Evolutionary conservation across 257 asterid species (phyloP).

Genomic region (Solanum chiquidenum): DNA sequence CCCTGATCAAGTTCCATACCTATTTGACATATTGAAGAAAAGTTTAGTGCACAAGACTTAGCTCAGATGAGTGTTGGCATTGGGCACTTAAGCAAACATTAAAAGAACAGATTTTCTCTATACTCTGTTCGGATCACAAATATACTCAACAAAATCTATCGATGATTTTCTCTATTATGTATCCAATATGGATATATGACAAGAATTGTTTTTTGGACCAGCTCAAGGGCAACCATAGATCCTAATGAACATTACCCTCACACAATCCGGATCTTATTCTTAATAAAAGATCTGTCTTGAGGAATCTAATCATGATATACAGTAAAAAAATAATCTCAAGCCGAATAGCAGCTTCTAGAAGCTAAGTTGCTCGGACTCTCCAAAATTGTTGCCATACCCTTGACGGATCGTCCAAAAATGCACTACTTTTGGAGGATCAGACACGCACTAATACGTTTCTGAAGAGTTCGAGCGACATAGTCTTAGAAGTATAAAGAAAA

Average conservation of each 20-base stretch:
- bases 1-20: not conserved
- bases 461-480: not conserved
- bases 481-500: not conserved
- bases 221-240: not conserved
- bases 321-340: too few relatives aligned
- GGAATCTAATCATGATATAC: not conserved
- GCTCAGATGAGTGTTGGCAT: not conserved
- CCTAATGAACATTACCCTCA: not conserved
- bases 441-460: not conserved
- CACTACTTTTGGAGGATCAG: not conserved
- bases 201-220: not conserved
- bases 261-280: not conserved
- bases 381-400: not conserved
- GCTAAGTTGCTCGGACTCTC: not conserved
- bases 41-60: not conserved
- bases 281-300: not conserved
- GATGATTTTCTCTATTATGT: not conserved
- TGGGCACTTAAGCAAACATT: not conserved
- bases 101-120: too few relatives aligned
- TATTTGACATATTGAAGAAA: not conserved
- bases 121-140: not conserved
- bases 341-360: not conserved
- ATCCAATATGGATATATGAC: not conserved
- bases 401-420: not conserved
- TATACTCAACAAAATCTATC: not conserved